Conservation (phyloP, 2,329 filamentous ascomycete species). For the Alternaria triticina region DNA sequence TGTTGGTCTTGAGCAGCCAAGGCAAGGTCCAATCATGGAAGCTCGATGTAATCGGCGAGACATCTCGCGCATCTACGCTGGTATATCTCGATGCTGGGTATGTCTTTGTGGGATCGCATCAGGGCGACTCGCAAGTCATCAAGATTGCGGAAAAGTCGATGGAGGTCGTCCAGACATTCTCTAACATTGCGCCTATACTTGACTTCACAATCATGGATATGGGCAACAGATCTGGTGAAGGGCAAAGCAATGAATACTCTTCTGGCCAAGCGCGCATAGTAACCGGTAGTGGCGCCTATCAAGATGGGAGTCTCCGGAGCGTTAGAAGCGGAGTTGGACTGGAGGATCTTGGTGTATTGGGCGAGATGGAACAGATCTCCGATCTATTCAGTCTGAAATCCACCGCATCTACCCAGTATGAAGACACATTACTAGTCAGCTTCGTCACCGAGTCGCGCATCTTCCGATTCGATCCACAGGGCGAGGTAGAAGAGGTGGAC, state of each 20-base stretch:
- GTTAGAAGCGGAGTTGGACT: conserved; percentile 93
- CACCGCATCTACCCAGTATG: conserved; percentile 56
- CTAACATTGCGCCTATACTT: conserved; percentile 88
- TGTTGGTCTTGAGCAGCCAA: conserved; percentile 70
- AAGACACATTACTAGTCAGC: conserved; percentile 78
- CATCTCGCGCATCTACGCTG: conserved; percentile 77
- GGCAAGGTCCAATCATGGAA: conserved; percentile 75
- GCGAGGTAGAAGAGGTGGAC: conserved; percentile 87
- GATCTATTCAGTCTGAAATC: conserved; percentile 73
- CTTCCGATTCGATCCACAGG: conserved; percentile 75
- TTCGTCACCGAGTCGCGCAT: conserved; percentile 84
- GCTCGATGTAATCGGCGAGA: conserved; percentile 70
- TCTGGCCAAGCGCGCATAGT: conserved; percentile 94
- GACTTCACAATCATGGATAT: conserved; percentile 98
- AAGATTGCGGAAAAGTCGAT: conserved; percentile 67
- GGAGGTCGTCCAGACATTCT: conserved; percentile 73
- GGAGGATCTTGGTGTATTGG: conserved; percentile 83
- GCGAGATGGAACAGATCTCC: conserved; percentile 76
- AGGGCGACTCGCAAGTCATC: conserved; percentile 88
- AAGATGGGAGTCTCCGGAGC: conserved; percentile 86
- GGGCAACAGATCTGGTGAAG: conserved; percentile 80
- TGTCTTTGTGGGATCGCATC: conserved; percentile 89
- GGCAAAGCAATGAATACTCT: conserved; percentile 85
- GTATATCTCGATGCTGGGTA: conserved; percentile 77
- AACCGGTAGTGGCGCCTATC: conserved; percentile 87